phyloP scores from a whole-genome alignment of 1,284 basidiomycete species.

The Paramarasmius palmivorus region DNA sequence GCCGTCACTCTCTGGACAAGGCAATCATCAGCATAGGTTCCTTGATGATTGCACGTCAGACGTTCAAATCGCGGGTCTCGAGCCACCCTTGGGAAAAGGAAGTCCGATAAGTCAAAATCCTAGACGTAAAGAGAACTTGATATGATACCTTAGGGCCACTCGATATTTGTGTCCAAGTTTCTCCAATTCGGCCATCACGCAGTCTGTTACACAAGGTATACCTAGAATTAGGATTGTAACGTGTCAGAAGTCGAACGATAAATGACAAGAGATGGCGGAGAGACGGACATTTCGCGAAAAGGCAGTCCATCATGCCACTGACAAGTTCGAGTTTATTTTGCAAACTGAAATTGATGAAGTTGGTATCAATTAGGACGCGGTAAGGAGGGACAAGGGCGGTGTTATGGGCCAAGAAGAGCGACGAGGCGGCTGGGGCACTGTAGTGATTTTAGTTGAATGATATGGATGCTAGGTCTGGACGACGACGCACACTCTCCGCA shows the following conservation, averaged over 20 bases:
- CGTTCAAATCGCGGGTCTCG: slow-evolving; percentile 97
- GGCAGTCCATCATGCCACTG: slow-evolving; percentile 98
- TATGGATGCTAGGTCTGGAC: slow-evolving; percentile 8
- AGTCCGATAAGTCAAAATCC: slow-evolving; percentile 4
- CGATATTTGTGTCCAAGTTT: slow-evolving; percentile 96
- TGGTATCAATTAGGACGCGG: slow-evolving; percentile 97
- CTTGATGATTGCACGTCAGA: slow-evolving; percentile 87
- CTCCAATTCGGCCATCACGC: slow-evolving; percentile 97
- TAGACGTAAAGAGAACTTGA: background rate
- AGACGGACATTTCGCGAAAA: slow-evolving; percentile 94
- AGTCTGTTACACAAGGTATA: slow-evolving; percentile 98
- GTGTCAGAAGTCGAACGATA: slow-evolving; percentile 3
- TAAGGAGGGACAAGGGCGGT: slow-evolving; percentile 96
- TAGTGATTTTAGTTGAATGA: background rate
- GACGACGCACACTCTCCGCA: slow-evolving; percentile 65
- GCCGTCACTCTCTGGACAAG: slow-evolving; percentile 93
- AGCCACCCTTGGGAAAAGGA: slow-evolving; percentile 69
- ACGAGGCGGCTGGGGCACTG: slow-evolving; percentile 83
- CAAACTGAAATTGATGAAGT: slow-evolving; percentile 98
- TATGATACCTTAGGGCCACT: slow-evolving; percentile 81
- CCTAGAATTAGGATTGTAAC: slow-evolving; percentile 50
- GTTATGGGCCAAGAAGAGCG: slow-evolving; percentile 96
- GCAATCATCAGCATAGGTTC: slow-evolving; percentile 99
- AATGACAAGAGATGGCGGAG: background rate
- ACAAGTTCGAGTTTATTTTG: slow-evolving; percentile 98